A percentile compares a stretch with the other conserved stretches of the same genome.
Conservation (phyloP, 345 rosid species). For the Gynandropsis gynandra region DNA sequence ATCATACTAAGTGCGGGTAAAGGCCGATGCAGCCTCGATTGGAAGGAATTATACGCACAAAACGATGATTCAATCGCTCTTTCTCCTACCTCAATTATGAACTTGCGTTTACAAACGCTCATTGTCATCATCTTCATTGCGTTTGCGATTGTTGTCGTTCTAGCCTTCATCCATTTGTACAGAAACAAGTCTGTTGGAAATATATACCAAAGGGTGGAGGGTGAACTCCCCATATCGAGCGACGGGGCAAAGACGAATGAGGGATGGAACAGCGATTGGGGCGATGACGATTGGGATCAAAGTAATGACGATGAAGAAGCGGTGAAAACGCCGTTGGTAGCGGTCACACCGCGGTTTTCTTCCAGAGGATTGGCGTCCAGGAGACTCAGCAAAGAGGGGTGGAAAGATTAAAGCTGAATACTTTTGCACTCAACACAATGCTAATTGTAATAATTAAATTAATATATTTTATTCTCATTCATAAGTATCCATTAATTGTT, state of each 20-base stretch:
- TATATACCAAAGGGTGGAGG: constrained; percentile 56
- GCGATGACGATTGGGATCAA: constrained; percentile 68
- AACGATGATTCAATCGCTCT: constrained; percentile 22
- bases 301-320: constrained; percentile 49
- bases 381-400: constrained; percentile 64
- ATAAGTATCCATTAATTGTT: neutral
- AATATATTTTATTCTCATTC: neutral
- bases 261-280: constrained; percentile 82
- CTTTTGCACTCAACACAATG: too few species aligned
- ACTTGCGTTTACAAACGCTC: constrained; percentile 30
- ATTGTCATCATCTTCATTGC: constrained; percentile 27
- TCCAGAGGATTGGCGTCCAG: constrained; percentile 72
- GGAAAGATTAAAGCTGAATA: constrained; percentile 84
- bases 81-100: constrained; percentile 24
- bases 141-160: constrained; percentile 36
- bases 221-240: constrained; percentile 47
- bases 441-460: too few species aligned
- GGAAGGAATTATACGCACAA: constrained; percentile 37
- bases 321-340: constrained; percentile 49
- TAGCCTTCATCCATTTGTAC: constrained; percentile 35
- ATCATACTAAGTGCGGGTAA: constrained; percentile 40
- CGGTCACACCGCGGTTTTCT: constrained; percentile 60
- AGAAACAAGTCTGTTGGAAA: constrained; percentile 25
- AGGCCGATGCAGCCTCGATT: constrained; percentile 54
- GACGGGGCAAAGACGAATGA: constrained; percentile 33